Conservation (phyloP, 192 early-diverging fungal genomes). For the Physocladia obscura region DNA sequence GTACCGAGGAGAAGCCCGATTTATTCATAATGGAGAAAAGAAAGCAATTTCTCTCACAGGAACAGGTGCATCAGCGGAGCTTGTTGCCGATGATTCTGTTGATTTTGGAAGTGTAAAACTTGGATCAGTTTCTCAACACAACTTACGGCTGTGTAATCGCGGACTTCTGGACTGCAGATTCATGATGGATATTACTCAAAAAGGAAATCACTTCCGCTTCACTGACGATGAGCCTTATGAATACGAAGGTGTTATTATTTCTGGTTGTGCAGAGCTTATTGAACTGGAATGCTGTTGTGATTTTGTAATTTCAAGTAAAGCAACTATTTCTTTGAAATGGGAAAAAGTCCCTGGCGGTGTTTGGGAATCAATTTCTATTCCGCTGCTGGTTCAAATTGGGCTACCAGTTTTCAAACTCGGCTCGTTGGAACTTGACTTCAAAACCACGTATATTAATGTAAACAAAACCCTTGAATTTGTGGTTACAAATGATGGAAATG, state of each 20-base stretch:
- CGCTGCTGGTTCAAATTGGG: constrained; percentile 52
- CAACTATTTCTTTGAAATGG: constrained; percentile 46
- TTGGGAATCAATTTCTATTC: constrained; percentile 44
- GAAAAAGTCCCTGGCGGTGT: constrained; percentile 45
- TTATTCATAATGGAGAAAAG: constrained; percentile 54
- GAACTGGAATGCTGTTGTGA: constrained; percentile 54
- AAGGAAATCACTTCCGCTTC: constrained; percentile 42
- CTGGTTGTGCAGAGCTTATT: constrained; percentile 40
- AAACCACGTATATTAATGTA: constrained; percentile 60
- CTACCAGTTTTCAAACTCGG: constrained; percentile 55
- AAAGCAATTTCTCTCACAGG: constrained; percentile 46
- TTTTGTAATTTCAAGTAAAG: constrained; percentile 24
- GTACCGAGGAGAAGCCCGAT: constrained; percentile 57
- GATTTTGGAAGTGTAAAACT: constrained; percentile 59
- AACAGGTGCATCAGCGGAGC: constrained; percentile 60
- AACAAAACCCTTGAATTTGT: constrained; percentile 51
- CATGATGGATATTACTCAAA: constrained; percentile 49
- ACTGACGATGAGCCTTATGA: constrained; percentile 57
- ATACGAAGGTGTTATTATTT: constrained; percentile 45
- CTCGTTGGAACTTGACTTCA: constrained; percentile 60
- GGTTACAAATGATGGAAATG: constrained; percentile 60
- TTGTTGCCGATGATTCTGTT: constrained; percentile 42
- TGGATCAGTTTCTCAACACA: constrained; percentile 32
- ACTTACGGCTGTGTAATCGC: constrained; percentile 51
- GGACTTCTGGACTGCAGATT: constrained; percentile 53